Conservation (phyloP, 495 filamentous ascomycete genomes). For the Aspergillus homomorphus region DNA sequence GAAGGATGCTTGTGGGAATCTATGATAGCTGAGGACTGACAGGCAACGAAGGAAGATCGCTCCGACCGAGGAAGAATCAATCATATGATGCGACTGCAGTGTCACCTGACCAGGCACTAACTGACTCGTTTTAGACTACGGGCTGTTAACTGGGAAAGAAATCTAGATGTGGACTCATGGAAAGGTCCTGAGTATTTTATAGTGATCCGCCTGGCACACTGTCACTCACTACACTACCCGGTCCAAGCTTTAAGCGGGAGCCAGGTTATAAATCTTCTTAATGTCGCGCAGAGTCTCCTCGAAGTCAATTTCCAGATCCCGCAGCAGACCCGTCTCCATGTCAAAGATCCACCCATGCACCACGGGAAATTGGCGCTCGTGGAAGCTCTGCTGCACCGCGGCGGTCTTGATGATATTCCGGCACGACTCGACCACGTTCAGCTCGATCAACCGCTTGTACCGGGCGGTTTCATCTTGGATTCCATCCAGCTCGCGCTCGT, state of each 20-base stretch:
- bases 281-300: constrained; percentile 26
- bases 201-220: neutral
- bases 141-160: no score
- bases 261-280: constrained; percentile 34
- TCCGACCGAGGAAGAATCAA: no score
- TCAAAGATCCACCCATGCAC: constrained; percentile 72
- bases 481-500: constrained; percentile 42
- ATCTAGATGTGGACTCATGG: no score
- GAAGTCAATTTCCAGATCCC: constrained; percentile 49
- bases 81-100: no score
- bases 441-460: constrained; percentile 57
- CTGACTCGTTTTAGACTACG: no score
- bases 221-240: no score
- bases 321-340: constrained; percentile 53
- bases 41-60: no score
- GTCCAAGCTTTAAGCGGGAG: neutral
- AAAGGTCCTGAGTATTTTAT: no score
- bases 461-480: constrained; percentile 43
- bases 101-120: no score
- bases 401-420: constrained; percentile 57
- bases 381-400: constrained; percentile 60
- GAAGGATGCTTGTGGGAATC: no score
- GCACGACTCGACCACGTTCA: constrained; percentile 64
- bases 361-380: constrained; percentile 57
- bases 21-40: no score